Percentiles rank a stretch among this genome's conserved stretches.
These are phyloP conservation scores for Leishmania major DNA, from an alignment of 208 protist species.

Conservation along the genomic window DNA sequence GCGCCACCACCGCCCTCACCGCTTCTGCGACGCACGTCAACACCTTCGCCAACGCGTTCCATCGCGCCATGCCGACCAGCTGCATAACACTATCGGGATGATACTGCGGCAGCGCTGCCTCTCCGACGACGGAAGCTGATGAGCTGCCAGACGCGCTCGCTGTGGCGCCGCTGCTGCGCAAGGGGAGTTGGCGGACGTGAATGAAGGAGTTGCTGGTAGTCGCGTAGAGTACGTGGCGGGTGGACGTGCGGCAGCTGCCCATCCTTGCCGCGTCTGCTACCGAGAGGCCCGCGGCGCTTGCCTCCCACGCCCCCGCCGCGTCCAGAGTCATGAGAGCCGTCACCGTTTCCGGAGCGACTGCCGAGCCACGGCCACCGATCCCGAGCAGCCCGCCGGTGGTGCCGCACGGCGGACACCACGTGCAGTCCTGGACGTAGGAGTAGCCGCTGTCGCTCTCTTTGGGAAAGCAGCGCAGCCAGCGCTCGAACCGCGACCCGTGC, in stretches of 20 bases:
- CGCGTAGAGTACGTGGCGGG: constrained; percentile 25
- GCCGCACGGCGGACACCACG: constrained; percentile 33
- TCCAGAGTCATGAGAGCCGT: constrained; percentile 28
- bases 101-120: constrained; percentile 39
- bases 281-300: constrained; percentile 20
- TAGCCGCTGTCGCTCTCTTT: constrained; percentile 10
- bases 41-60: constrained; percentile 42
- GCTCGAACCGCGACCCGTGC: constrained; percentile 30
- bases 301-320: constrained; percentile 19
- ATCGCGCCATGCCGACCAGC: constrained; percentile 69
- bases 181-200: constrained; percentile 27
- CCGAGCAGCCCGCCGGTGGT: not conserved
- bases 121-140: not conserved
- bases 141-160: not conserved
- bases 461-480: constrained; percentile 70
- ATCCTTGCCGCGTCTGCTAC: constrained; percentile 4
- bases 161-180: constrained; percentile 14
- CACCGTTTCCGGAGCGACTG: not conserved
- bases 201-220: constrained; percentile 21
- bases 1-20: constrained; percentile 12
- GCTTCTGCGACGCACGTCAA: constrained; percentile 37
- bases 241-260: constrained; percentile 2
- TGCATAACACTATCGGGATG: constrained; percentile 73
- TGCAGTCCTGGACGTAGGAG: constrained; percentile 35
- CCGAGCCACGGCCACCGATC: not conserved